Evolutionary conservation across 2,329 filamentous ascomycete species (phyloP), one percentile per base, ranked within the genome.

Genomic region (Ophiostoma populinum): DNA sequence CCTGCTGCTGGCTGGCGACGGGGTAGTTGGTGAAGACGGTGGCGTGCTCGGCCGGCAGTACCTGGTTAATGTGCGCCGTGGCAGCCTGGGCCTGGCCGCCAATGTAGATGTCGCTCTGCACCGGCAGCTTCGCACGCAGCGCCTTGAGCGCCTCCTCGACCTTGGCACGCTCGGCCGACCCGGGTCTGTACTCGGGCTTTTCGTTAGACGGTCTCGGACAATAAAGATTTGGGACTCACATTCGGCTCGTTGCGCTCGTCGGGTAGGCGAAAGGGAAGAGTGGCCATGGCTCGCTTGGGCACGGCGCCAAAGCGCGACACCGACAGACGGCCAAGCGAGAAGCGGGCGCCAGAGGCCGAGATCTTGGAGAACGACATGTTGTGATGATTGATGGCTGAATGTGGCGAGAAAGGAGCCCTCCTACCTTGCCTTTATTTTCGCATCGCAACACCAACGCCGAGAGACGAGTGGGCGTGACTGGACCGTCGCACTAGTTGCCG

Each of bases 221-320:
- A 7, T 5, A 8, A 4, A 11, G 2, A 5, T 6, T 6, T 25
- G 12, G 7, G 10, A 65, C 81, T 55, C 58, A 92, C 86, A 55
- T 94, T 98, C n/a, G 83, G 83, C 62, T 98, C 90, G 53, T 98
- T 98, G 52, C 71, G 63, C 48, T 94, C 72, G 43, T 75, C 75
- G 32, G 90, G 90, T 34, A 86, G 21, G 24, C 12, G 16, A 18
- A 30, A 30, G 25, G 15, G 24, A 9, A 7, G 26, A 16, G 17
- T 25, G 8, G 26, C 22, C 31, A 24, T 33, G 21, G 32, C 17
- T 18, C 17, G 37, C 28, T 19, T 32, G 26, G 10, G n/a, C n/a
- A 20, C 13, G 28, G 7, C 13, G 28, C 18, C 3, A 30, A 29
- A 63, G 63, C 43, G 71, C 67, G 45, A 95, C 79, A 16, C 6